Evolutionary conservation across 176 grass and related monocot species (phyloP).

Genomic region (Musa troglodytarum): DNA sequence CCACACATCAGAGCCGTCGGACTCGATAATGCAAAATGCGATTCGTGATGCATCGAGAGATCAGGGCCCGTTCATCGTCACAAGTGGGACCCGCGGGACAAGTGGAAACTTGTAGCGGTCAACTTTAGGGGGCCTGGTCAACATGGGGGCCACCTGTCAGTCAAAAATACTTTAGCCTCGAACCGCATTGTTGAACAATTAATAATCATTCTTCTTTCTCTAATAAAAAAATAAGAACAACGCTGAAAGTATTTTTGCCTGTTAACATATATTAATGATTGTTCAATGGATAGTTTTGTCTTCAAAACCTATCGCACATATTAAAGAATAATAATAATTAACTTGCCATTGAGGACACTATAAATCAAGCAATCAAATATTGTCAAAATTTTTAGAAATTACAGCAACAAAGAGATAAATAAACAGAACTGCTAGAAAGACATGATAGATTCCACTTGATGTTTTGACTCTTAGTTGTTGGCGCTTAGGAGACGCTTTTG

Average conservation of each 20-base stretch:
- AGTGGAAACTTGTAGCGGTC: background rate
- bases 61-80: too few species aligned
- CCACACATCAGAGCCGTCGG: background rate
- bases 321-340: too few species aligned
- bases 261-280: too few species aligned
- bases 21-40: background rate
- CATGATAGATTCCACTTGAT: background rate
- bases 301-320: too few species aligned
- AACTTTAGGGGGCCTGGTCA: background rate
- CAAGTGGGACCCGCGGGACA: too few species aligned
- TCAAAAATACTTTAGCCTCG: too few species aligned
- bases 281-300: too few species aligned
- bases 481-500: slow-evolving; percentile 47
- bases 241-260: too few species aligned
- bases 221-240: too few species aligned
- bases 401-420: background rate
- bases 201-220: too few species aligned
- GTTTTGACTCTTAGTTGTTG: background rate
- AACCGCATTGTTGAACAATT: too few species aligned
- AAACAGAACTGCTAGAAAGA: background rate
- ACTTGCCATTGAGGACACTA: background rate
- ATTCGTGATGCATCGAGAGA: background rate
- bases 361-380: background rate
- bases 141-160: background rate
- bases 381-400: background rate